A percentile compares a stretch with the other conserved stretches of the same genome.
Conservation (phyloP, 768 basidiomycete genomes). For the Kwoniella dejecticola region DNA sequence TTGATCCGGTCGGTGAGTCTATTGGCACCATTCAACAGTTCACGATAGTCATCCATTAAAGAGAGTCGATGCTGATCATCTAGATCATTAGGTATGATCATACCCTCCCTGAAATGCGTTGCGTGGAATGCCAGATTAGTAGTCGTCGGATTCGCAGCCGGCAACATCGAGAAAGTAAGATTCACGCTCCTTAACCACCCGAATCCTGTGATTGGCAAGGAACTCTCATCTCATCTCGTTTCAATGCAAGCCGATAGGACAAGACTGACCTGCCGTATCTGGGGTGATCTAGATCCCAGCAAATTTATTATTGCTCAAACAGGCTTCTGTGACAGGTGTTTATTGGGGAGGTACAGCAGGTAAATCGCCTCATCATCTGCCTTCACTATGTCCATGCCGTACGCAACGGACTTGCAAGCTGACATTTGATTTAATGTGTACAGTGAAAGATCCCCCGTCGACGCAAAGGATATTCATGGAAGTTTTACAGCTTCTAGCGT, state of each 20-base stretch:
- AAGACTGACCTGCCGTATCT: too few relatives aligned
- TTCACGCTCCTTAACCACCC: background rate
- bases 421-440: background rate
- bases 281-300: constrained; percentile 85
- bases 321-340: constrained; percentile 77
- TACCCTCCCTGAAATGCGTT: constrained; percentile 72
- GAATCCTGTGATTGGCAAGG: background rate
- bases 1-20: constrained; percentile 55
- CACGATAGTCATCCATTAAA: constrained; percentile 61
- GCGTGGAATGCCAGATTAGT: constrained; percentile 90
- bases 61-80: constrained; percentile 59
- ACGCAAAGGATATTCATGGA: constrained; percentile 72
- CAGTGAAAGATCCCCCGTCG: constrained; percentile 65
- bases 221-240: too few relatives aligned
- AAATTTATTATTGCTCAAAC: constrained; percentile 75
- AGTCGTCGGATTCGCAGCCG: constrained; percentile 90
- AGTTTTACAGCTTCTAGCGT: constrained; percentile 70
- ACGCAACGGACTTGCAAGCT: background rate
- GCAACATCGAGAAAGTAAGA: constrained; percentile 75
- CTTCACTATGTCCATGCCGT: background rate
- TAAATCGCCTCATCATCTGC: constrained; percentile 53
- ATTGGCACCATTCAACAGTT: background rate
- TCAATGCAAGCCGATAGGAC: too few relatives aligned
- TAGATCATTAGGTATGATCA: constrained; percentile 62
- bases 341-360: constrained; percentile 82